Evolutionary conservation across 129 eudicot species (phyloP), one percentile per base, ranked within the genome.

Genomic region (Helichrysum umbraculigerum): DNA sequence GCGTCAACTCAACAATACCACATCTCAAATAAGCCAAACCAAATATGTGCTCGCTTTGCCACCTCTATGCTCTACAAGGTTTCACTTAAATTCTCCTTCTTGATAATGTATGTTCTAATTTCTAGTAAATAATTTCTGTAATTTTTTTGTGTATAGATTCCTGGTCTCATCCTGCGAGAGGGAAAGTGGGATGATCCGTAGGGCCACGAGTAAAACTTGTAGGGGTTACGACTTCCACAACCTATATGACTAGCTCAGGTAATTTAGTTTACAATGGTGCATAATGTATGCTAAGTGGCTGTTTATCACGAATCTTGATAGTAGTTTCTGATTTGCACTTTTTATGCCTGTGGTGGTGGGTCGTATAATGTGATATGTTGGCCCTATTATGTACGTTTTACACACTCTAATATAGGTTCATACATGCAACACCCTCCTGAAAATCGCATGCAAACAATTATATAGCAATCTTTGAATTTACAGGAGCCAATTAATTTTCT

Each of bases 151-250:
- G 62, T 56, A 56, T 6, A 35, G 28, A 19, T 56, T 25, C 28
- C n/a, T 56, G 62, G 62, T 56, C 62, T 56, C 62, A 56, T 56
- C 62, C 62, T 56, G 28, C 62, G 22, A 56, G 62, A 28, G 22
- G 10, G 9, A 56, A 2, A 56, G 22, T 56, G 62, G 62, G 62
- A 56, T 56, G 62, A 56, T 56, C 19, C 62, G 12, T 3, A 56
- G 62, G 62, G 28, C 62, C 62, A 56, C 22, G 3, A 10, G 22
- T 56, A 56, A 10, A 25, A 17, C 25, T 56, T 56, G 61, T 19
- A 56, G 62, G 2, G 62, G 62, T 56, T 56, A 56, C 10, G 28
- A 56, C 62, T 56, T 56, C 22, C n/a, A 56, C 28, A 56, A 56
- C 28, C 12, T 56, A 56, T 21, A 17, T 56, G 62, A 56, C 62